A percentile compares a stretch with the other conserved stretches of the same genome.
phyloP scores from a whole-genome alignment of 257 asterid species.

The Cinchona pubescens region DNA sequence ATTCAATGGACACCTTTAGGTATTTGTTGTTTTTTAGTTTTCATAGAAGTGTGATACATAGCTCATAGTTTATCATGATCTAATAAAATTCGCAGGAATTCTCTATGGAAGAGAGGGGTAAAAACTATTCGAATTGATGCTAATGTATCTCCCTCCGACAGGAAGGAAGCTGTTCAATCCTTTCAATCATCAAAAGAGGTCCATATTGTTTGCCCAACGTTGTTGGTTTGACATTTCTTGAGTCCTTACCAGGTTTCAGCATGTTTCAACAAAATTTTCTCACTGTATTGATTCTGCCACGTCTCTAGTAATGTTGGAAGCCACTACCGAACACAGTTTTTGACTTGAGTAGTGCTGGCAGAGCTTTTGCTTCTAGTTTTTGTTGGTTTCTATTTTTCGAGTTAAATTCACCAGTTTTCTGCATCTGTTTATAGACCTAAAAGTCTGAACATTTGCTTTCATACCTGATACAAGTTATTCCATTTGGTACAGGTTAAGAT shows the following conservation, averaged over 20 bases:
- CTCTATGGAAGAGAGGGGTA: conserved; percentile 67
- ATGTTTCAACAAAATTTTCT: background rate
- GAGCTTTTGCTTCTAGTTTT: background rate
- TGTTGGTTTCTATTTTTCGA: background rate
- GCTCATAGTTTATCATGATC: conserved; percentile 9
- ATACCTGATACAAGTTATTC: conserved; percentile 7
- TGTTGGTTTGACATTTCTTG: background rate
- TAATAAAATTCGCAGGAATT: conserved; percentile 53
- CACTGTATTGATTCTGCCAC: conserved; percentile 7
- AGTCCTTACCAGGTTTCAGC: background rate
- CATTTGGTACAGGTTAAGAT: conserved; percentile 62
- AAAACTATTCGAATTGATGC: conserved; percentile 82
- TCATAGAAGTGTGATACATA: background rate
- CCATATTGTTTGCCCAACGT: background rate
- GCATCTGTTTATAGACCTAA: background rate
- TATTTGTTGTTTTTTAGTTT: background rate
- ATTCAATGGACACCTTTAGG: background rate
- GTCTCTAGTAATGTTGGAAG: background rate
- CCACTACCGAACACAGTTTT: background rate
- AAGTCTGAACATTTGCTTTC: background rate
- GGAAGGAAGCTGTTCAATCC: conserved; percentile 67
- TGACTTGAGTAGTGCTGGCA: background rate
- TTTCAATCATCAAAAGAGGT: conserved; percentile 84
- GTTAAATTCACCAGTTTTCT: conserved; percentile 1
- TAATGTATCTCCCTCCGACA: conserved; percentile 51